Conservation (phyloP, 768 basidiomycete species). For the Nidula microcarpa region DNA sequence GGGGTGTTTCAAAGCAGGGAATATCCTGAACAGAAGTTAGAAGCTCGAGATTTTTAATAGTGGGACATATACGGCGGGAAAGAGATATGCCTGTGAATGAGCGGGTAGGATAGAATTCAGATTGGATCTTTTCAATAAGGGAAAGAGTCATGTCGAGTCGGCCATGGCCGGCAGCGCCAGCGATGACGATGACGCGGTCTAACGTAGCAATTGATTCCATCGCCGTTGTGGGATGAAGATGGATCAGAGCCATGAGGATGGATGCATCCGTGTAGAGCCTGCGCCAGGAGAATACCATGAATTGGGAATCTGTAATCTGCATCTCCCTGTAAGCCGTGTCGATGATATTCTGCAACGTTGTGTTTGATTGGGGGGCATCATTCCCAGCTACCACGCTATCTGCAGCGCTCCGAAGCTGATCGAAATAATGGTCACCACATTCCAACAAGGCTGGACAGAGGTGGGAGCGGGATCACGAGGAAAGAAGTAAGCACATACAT, state of each 20-base stretch:
- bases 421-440: no score
- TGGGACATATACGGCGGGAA: not conserved
- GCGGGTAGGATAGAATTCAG: conserved; percentile 5
- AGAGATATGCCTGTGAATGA: conserved; percentile 3
- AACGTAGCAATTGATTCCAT: conserved; percentile 53
- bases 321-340: no score
- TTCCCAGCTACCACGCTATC: no score
- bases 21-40: conserved; percentile 26
- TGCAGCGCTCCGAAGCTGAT: no score
- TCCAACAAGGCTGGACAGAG: no score
- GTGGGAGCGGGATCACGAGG: no score
- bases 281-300: conserved; percentile 19
- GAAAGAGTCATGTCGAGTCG: conserved; percentile 60
- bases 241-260: conserved; percentile 50
- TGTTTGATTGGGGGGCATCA: no score
- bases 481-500: no score
- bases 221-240: conserved; percentile 22
- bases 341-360: no score
- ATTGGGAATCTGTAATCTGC: no score
- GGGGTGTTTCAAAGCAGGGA: conserved; percentile 39
- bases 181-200: conserved; percentile 81
- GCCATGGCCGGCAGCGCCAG: conserved; percentile 66
- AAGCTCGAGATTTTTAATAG: conserved; percentile 2
- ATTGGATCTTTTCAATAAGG: conserved; percentile 62
- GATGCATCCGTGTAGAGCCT: conserved; percentile 75